Conservation (phyloP, 768 basidiomycete species). For the Panaeolus cyanescens region DNA sequence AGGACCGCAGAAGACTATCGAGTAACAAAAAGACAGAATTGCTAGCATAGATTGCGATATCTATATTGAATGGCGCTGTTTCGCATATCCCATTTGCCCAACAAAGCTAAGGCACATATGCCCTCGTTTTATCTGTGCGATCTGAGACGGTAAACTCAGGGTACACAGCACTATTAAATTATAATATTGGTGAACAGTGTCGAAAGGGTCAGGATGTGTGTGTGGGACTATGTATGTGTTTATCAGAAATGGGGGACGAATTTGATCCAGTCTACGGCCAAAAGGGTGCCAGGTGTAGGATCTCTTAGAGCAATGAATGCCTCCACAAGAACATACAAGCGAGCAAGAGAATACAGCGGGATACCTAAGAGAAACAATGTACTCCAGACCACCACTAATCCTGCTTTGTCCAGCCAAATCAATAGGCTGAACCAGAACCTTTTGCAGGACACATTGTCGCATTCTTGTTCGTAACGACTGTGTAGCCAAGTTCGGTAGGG, state of each 20-base stretch:
- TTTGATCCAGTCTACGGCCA: slow-evolving; percentile 5
- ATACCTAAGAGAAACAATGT: neutral
- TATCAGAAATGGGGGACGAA: slow-evolving; percentile 3
- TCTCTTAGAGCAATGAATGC: slow-evolving; percentile 4
- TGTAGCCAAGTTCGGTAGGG: neutral
- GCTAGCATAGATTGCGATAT: neutral
- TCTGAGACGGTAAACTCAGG: neutral
- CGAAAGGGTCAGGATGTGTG: neutral
- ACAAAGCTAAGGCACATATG: neutral
- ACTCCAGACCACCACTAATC: neutral
- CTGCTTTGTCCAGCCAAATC: neutral
- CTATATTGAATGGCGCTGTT: neutral
- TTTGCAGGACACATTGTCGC: neutral
- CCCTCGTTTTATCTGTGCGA: neutral
- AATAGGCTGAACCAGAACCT: neutral
- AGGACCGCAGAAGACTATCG: neutral
- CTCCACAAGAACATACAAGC: slow-evolving; percentile 6
- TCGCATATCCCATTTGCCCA: neutral
- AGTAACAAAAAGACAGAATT: neutral
- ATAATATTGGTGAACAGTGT: too few relatives aligned
- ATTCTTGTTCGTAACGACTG: neutral
- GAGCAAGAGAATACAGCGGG: slow-evolving; percentile 3
- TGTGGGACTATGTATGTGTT: neutral
- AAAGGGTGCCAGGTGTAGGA: neutral
- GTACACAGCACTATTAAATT: neutral